phyloP scores from a whole-genome alignment of 768 basidiomycete genomes.

The Lentinula lateritia region DNA sequence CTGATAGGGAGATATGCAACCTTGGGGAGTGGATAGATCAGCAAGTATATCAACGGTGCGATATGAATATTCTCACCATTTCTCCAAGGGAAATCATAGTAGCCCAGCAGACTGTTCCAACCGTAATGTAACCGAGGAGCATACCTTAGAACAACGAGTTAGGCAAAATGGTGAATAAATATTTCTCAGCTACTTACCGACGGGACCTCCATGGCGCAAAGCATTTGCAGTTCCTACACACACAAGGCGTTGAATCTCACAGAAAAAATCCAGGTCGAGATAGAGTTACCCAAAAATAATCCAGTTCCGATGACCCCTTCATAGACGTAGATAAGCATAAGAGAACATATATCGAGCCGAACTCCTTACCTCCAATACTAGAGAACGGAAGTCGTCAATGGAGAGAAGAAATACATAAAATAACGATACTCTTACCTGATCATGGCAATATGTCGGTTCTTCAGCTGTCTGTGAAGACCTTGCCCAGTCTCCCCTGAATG shows the following conservation, averaged over 20 bases:
- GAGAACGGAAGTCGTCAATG: background rate
- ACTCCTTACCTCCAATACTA: slow-evolving; percentile 5
- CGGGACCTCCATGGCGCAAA: slow-evolving; percentile 55
- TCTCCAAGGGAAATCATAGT: slow-evolving; percentile 37
- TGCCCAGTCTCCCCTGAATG: background rate
- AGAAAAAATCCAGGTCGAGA: slow-evolving; percentile 30
- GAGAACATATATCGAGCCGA: background rate
- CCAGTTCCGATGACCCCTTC: slow-evolving; percentile 57
- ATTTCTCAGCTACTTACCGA: slow-evolving; percentile 34
- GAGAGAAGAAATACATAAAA: background rate
- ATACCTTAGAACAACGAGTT: slow-evolving; percentile 35
- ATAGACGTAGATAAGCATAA: slow-evolving; percentile 13
- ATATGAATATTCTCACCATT: slow-evolving; percentile 23
- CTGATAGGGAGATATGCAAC: slow-evolving; percentile 72
- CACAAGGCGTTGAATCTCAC: slow-evolving; percentile 3
- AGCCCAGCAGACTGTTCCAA: slow-evolving; percentile 59
- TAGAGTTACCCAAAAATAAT: slow-evolving; percentile 50
- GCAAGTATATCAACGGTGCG: background rate
- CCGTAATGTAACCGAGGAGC: slow-evolving; percentile 58
- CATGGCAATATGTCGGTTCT: slow-evolving; percentile 80
- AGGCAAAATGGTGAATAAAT: background rate
- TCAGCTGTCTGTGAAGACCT: slow-evolving; percentile 53
- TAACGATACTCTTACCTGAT: slow-evolving; percentile 43
- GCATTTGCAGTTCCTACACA: slow-evolving; percentile 9
- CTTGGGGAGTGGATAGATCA: slow-evolving; percentile 15